phyloP scores from a whole-genome alignment of 1,284 basidiomycete genomes.

The Melampsora americana region DNA sequence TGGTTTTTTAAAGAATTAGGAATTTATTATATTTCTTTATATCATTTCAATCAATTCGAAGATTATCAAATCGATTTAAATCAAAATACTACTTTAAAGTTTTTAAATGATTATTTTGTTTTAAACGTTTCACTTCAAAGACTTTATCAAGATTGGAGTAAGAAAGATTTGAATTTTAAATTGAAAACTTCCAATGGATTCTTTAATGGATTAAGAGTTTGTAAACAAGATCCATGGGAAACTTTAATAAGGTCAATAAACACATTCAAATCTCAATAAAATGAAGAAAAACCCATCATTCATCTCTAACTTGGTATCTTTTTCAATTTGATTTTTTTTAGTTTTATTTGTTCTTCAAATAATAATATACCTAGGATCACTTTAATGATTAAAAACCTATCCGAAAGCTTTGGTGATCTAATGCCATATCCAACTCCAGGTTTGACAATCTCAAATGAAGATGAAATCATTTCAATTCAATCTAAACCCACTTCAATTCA shows the following conservation, averaged over 20 bases:
- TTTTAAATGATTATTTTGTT: conserved; percentile 87
- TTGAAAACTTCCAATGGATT: conserved; percentile 54
- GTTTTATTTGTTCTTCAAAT: conserved; percentile 97
- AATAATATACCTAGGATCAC: conserved; percentile 92
- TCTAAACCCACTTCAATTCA: conserved; percentile 61
- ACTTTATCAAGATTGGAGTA: conserved; percentile 74
- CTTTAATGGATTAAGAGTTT: conserved; percentile 64
- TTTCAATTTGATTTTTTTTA: too few species aligned
- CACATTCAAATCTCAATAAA: too few species aligned
- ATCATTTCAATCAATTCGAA: conserved; percentile 43
- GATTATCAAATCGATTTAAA: conserved; percentile 57
- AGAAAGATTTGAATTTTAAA: conserved; percentile 71
- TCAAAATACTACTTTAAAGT: conserved; percentile 61
- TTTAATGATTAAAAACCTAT: conserved; percentile 70
- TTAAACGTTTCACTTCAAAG: conserved; percentile 70
- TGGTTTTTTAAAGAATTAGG: conserved; percentile 7
- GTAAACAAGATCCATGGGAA: conserved; percentile 94
- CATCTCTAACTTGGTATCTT: too few species aligned
- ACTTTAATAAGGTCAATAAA: conserved; percentile 84
- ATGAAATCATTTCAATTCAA: conserved; percentile 53
- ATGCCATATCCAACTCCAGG: conserved; percentile 44
- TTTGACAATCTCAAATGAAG: conserved; percentile 52
- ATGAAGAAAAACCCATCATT: too few species aligned
- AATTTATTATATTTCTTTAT: conserved; percentile 59
- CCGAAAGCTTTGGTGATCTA: conserved; percentile 47